Evolutionary conservation across 176 grass and related monocot species (phyloP), one percentile per base, ranked within the genome.

Genomic region (Triticum dicoccoides): DNA sequence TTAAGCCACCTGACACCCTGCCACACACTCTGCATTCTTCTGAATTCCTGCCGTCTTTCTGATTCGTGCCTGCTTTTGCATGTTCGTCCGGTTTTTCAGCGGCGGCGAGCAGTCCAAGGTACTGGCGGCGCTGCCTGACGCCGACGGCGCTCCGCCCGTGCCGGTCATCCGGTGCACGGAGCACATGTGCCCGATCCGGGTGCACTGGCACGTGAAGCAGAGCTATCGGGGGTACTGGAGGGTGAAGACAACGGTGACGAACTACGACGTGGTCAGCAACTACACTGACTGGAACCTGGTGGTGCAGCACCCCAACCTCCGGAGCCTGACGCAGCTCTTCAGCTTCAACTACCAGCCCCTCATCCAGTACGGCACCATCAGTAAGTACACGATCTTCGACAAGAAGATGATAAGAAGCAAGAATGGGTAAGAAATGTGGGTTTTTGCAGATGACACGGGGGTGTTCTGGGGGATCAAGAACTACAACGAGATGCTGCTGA

Each of bases 271-370:
- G 75, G 41, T 77, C 32, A 85, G 15, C 68, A 96, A 96, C 81
- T 96, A 90, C 86, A 97, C 85, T 56, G 70, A 97, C 71, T 92
- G 94, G 94, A 97, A 94, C 47, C 74, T 97, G 64, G 94, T 97
- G 79, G 17, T 88, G 39, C 94, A 90, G 71, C 94, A 96, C 78
- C 94, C 91, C 0, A 92, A 90, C 61, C 82, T 97, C 27, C 82
- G 34, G 1, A 86, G 81, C 87, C 58, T 97, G 0, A 81, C 69
- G n/a, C 89, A 88, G 79, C 68, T 97, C 2, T 97, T 93, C 85
- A 97, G 94, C 86, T 97, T 97, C 87, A 92, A 90, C 24, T 97
- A 94, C 84, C 25, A 76, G 20, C 89, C 94, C 34, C 89, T 97
- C 66, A 13, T 92, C 51, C 54, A 90, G 61, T 97, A 97, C 56